phyloP scores from a whole-genome alignment of 306 rosid genomes.

The Glycine latifolia region DNA sequence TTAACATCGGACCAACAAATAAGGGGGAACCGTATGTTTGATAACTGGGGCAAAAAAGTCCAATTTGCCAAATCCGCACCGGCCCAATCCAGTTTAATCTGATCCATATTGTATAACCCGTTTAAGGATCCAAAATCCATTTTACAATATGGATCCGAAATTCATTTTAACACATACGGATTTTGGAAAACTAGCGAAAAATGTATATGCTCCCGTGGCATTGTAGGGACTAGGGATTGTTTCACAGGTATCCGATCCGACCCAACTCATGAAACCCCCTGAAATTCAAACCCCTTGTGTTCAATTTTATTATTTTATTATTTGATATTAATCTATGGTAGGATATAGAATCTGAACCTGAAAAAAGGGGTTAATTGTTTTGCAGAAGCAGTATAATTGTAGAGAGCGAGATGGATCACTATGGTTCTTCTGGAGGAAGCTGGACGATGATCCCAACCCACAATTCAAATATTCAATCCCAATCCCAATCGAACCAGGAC shows the following conservation, averaged over 20 bases:
- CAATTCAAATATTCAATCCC: slow-evolving; percentile 65
- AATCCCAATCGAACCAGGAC: slow-evolving; percentile 68
- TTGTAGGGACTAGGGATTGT: slow-evolving; percentile 1
- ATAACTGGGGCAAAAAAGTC: too few species aligned
- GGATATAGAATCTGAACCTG: background rate
- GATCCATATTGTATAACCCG: too few species aligned
- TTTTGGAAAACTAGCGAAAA: background rate
- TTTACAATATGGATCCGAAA: too few species aligned
- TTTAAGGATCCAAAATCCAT: too few species aligned
- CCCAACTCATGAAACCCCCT: too few species aligned
- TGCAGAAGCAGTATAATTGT: background rate
- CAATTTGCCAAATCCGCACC: too few species aligned
- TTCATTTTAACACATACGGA: too few species aligned
- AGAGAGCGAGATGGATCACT: slow-evolving; percentile 62
- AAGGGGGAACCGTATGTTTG: slow-evolving; percentile 11
- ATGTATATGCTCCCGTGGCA: background rate
- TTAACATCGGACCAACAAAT: slow-evolving; percentile 8
- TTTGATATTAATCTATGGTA: too few species aligned
- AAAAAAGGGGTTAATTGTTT: background rate
- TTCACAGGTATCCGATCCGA: background rate
- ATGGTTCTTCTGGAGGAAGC: slow-evolving; percentile 71
- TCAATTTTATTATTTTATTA: too few species aligned
- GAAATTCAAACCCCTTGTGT: too few species aligned
- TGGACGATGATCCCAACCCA: slow-evolving; percentile 88
- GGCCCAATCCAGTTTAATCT: too few species aligned